A percentile compares a stretch with the other conserved stretches of the same genome.
phyloP scores from a whole-genome alignment of 257 asterid genomes.

The Thymus quinquecostatus region DNA sequence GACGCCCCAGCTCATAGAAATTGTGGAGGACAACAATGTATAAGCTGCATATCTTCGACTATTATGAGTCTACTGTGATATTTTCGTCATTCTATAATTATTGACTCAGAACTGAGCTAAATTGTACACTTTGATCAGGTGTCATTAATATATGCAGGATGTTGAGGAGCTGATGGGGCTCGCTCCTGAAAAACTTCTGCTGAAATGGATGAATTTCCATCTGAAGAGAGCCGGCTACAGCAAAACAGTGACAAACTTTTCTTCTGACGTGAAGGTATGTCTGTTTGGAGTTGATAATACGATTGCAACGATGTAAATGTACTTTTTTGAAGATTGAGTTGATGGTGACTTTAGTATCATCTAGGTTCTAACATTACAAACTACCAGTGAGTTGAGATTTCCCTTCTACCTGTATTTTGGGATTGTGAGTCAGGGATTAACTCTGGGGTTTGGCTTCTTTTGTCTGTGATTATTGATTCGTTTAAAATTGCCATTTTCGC shows the following conservation, averaged over 20 bases:
- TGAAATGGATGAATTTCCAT: slow-evolving; percentile 98
- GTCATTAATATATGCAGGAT: slow-evolving; percentile 64
- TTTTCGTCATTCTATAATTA: slow-evolving; percentile 13
- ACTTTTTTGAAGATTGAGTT: slow-evolving; percentile 24
- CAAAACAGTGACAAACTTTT: slow-evolving; percentile 80
- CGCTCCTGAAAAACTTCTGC: slow-evolving; percentile 93
- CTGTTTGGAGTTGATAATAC: slow-evolving; percentile 20
- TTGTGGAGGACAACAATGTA: slow-evolving; percentile 93
- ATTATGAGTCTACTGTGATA: slow-evolving; percentile 13
- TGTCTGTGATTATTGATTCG: slow-evolving; percentile 2
- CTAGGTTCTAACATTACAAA: slow-evolving; percentile 2
- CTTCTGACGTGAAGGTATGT: slow-evolving; percentile 88
- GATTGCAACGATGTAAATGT: slow-evolving; percentile 10
- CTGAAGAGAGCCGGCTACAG: slow-evolving; percentile 91
- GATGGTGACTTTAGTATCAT: slow-evolving; percentile 10
- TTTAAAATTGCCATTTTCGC: background rate
- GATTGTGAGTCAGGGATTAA: slow-evolving; percentile 23
- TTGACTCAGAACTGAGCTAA: slow-evolving; percentile 31
- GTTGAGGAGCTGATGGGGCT: slow-evolving; percentile 96
- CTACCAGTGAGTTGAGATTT: slow-evolving; percentile 6
- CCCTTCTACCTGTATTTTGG: slow-evolving; percentile 3
- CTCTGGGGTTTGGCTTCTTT: slow-evolving; percentile 10
- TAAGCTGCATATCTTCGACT: slow-evolving; percentile 21
- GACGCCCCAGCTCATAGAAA: slow-evolving; percentile 97
- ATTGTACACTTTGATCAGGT: slow-evolving; percentile 39